Evolutionary conservation across 2,329 filamentous ascomycete species (phyloP), one percentile per base, ranked within the genome.

Genomic region (Cylindrodendrum hubeiense): DNA sequence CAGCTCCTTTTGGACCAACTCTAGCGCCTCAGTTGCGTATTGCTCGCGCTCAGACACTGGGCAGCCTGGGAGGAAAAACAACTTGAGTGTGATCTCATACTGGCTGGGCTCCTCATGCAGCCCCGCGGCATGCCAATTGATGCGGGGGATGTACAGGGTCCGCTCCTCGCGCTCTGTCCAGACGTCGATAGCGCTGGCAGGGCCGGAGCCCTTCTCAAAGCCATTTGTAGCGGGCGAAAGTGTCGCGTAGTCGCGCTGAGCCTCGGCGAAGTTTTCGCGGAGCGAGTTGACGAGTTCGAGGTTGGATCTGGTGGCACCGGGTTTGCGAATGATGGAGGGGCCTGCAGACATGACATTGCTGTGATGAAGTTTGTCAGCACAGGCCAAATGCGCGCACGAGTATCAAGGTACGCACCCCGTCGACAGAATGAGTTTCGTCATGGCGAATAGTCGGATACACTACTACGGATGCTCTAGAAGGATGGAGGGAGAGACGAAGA

Each of bases 31-130:
- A 60, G 87, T 82, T 9, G 93, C 92, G 76, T 97, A 91, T 59
- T 85, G 83, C 70, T 87, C 88, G 65, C 95, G 89, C 69, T 89
- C 82, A 19, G 86, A 85, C 2, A 88, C 82, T 10, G 90, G 85
- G 57, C 93, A 88, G 19, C 87, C 88, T 1, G 94, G 92, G 28
- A 98, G 86, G 80, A 96, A 97, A 84, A 99, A 99, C 22, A 99
- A 82, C 81, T 99, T 99, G 66, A 96, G 91, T 1, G 95, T 98
- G 75, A 98, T 94, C 77, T 98, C 94, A 83, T 99, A 99, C 71
- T 94, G 90, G 64, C 87, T 85, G 26, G 91, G 85, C 71, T 97
- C 94, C 77, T 99, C 96, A 33, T 89, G 85, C 49, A 99, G 84
- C 0, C 92, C 91, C 4, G 89, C 89, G 30, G 87, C 82, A 13